Percentiles rank a stretch among this genome's conserved stretches.
Evolutionary conservation across 1,139 yeast species (phyloP).

Genomic region (Suhomyces bribrorum): DNA sequence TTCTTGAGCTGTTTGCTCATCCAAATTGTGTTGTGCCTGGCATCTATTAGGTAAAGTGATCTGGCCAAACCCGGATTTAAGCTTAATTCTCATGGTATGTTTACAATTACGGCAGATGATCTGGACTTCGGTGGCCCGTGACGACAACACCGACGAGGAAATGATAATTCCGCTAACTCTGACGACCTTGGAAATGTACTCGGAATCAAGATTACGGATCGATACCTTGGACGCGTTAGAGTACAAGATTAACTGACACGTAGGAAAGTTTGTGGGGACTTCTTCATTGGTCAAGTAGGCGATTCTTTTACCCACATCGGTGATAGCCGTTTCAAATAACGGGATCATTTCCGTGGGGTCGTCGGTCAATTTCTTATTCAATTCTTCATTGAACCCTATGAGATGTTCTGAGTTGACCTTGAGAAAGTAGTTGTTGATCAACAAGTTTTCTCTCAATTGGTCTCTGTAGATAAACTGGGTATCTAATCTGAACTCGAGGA

Average conservation of each 20-base stretch:
- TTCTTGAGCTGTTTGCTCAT: slow-evolving; percentile 50
- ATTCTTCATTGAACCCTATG: slow-evolving; percentile 83
- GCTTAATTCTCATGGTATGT: slow-evolving; percentile 67
- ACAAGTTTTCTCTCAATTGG: slow-evolving; percentile 83
- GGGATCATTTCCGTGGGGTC: slow-evolving; percentile 92
- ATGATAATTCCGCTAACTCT: slow-evolving; percentile 92
- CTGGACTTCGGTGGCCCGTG: slow-evolving; percentile 84
- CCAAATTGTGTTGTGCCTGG: slow-evolving; percentile 57
- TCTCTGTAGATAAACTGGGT: slow-evolving; percentile 87
- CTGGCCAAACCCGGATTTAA: slow-evolving; percentile 78
- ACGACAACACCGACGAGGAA: slow-evolving; percentile 83
- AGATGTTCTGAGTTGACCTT: slow-evolving; percentile 83
- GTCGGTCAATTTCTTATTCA: slow-evolving; percentile 79
- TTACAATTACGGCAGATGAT: slow-evolving; percentile 88
- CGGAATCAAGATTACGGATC: slow-evolving; percentile 79
- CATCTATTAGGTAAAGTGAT: slow-evolving; percentile 77
- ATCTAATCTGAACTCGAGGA: slow-evolving; percentile 82
- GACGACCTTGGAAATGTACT: slow-evolving; percentile 85
- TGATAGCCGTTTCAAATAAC: slow-evolving; percentile 83
- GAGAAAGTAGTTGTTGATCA: slow-evolving; percentile 72
- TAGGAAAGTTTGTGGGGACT: slow-evolving; percentile 63
- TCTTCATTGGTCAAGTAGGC: slow-evolving; percentile 61
- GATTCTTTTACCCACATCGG: slow-evolving; percentile 85
- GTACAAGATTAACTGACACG: slow-evolving; percentile 76
- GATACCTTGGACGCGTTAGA: slow-evolving; percentile 74